Base-by-base conservation (phyloP, 345 rosid species). In the Noccaea caerulescens region DNA sequence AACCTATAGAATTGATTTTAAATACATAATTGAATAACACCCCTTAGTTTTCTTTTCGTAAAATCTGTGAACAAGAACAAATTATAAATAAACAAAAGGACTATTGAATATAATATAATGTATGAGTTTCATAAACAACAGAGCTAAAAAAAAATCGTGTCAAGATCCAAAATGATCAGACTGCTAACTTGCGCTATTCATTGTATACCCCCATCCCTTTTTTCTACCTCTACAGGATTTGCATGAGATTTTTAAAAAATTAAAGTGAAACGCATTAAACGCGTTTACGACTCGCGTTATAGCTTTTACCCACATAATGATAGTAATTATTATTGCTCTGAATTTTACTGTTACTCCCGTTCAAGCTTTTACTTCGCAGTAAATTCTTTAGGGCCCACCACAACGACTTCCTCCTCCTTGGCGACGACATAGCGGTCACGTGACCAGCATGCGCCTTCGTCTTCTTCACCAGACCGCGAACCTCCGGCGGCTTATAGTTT, bases 401-500 rank as follows among this genome's bases (percentile, higher is more conserved):
- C 84, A 81, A 77, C 83, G 79, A 68, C 5, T 75, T 76, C 54
- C n/a, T 76, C 71, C 60, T 80, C 56, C 83, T 71, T 63, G 45
- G 83, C 49, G 71, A 38, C 36, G 68, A 41, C 4, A 52, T 75
- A 20, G 50, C 68, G n/a, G 27, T 58, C 80, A 77, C 74, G 73
- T 81, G 81, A 64, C 77, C 54, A 46, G 39, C 64, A 66, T 77
- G 84, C 52, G 82, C 56, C 68, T 63, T 82, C 6, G 79, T 56
- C 76, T 79, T 82, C 74, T 75, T 86, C 73, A 44, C 70, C 20
- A 81, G 63, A 61, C 87, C 91, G 3, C 80, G 75, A n/a, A 82
- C 77, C 77, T 81, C 87, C 71, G 97, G 98, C 38, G 97, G 90
- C 47, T 82, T 81, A 78, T 79, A 83, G 65, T 84, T 82, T 64